Conservation (phyloP, 1,284 basidiomycete genomes). For the Trametes polyzona region DNA sequence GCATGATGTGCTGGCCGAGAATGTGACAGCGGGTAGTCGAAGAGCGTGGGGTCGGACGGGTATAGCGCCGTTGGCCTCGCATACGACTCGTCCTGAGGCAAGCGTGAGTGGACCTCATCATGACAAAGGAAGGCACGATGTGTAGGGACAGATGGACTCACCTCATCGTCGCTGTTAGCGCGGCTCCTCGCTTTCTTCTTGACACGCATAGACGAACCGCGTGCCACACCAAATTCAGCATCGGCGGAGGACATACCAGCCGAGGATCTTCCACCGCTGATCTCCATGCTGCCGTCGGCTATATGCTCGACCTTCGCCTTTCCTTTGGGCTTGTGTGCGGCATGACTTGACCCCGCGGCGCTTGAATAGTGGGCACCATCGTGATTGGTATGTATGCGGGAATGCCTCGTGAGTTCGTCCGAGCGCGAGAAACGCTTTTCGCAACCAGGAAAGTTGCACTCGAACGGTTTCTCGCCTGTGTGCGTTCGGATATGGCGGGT, state of each 20-base stretch:
- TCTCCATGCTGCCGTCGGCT: slow-evolving; percentile 40
- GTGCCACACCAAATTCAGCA: slow-evolving; percentile 21
- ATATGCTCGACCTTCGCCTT: slow-evolving; percentile 38
- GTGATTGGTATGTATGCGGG: slow-evolving; percentile 83
- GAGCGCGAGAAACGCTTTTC: slow-evolving; percentile 98
- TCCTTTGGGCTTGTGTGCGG: slow-evolving; percentile 35
- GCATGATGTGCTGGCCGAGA: slow-evolving; percentile 27
- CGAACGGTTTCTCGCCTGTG: slow-evolving; percentile 97
- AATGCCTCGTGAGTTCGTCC: slow-evolving; percentile 96
- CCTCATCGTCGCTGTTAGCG: slow-evolving; percentile 81
- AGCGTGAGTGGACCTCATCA: slow-evolving; percentile 9
- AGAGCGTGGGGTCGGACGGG: slow-evolving; percentile 50
- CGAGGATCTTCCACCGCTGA: slow-evolving; percentile 22
- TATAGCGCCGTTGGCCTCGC: slow-evolving; percentile 66
- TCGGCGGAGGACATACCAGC: slow-evolving; percentile 19
- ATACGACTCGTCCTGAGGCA: slow-evolving; percentile 60
- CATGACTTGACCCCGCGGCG: slow-evolving; percentile 22
- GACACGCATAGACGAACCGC: slow-evolving; percentile 26
- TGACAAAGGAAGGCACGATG: slow-evolving; percentile 7
- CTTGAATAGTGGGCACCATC: slow-evolving; percentile 28
- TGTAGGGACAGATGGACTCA: slow-evolving; percentile 37
- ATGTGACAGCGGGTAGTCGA: slow-evolving; percentile 33
- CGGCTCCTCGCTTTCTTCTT: slow-evolving; percentile 80
- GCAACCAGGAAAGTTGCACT: slow-evolving; percentile 92
- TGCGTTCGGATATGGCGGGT: slow-evolving; percentile 98